Percentiles rank a stretch among this genome's conserved stretches.
These are phyloP conservation scores for Stephania yunnanensis DNA, from an alignment of 164 flowering plant genomes.

Conservation along the genomic window DNA sequence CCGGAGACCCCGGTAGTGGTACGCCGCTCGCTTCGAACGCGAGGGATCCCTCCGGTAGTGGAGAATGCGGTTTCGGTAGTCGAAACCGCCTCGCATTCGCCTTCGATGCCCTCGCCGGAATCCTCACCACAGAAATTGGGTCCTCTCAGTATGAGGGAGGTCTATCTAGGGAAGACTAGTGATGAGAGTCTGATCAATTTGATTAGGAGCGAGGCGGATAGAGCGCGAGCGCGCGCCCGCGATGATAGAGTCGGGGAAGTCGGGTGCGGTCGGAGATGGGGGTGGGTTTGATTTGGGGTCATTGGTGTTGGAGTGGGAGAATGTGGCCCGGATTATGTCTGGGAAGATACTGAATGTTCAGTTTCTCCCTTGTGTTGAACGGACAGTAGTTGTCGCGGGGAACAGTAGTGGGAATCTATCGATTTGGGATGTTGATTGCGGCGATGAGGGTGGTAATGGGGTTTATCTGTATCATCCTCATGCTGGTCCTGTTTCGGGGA, in stretches of 20 bases:
- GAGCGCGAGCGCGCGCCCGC: not conserved
- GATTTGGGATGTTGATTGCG: conserved; percentile 62
- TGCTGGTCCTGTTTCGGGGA: conserved; percentile 60
- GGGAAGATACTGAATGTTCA: conserved; percentile 40
- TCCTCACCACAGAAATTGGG: conserved; percentile 15
- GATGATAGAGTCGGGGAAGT: not conserved
- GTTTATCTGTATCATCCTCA: conserved; percentile 57
- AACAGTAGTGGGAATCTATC: conserved; percentile 62
- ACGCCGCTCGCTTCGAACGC: conserved; percentile 63
- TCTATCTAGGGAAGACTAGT: conserved; percentile 22
- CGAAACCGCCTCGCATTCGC: conserved; percentile 6
- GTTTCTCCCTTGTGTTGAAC: conserved; percentile 46
- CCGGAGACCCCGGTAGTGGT: conserved; percentile 33
- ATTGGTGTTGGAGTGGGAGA: conserved; percentile 44
- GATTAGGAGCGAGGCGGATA: conserved; percentile 25
- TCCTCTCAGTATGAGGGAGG: conserved; percentile 44
- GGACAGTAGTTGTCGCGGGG: conserved; percentile 58
- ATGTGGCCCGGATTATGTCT: conserved; percentile 57
- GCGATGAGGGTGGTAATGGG: conserved; percentile 38
- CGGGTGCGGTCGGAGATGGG: conserved; percentile 2
- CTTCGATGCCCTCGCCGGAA: not conserved
- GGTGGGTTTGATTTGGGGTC: conserved; percentile 30
- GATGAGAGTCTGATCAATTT: conserved; percentile 30
- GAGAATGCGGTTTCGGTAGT: conserved; percentile 13
- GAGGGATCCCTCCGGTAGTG: conserved; percentile 54